These are phyloP conservation scores for Trichoderma atrobrunneum DNA, from an alignment of 2,329 filamentous ascomycete species.

Conservation along the genomic window DNA sequence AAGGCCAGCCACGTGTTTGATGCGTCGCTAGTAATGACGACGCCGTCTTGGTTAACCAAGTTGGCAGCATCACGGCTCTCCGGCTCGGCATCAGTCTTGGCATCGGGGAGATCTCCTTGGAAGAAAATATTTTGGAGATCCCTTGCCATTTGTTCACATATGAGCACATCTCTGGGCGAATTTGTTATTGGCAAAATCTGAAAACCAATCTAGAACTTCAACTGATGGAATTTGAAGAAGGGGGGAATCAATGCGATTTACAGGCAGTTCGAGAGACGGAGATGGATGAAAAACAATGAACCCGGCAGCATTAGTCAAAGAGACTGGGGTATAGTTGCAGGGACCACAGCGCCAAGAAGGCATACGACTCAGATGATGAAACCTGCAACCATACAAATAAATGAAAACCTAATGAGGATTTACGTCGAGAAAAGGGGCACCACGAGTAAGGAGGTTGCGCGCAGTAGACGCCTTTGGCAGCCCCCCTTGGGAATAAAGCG, in stretches of 20 bases:
- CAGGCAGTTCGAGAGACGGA: neutral
- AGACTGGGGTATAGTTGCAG: neutral
- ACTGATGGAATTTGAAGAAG: neutral
- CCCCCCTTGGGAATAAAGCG: neutral
- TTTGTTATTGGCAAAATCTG: neutral
- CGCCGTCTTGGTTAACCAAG: neutral
- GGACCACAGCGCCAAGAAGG: neutral
- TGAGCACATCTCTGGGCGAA: neutral
- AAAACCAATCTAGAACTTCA: neutral
- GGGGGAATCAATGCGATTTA: neutral
- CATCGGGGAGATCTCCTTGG: neutral
- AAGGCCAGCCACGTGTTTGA: neutral
- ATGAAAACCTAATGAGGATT: neutral
- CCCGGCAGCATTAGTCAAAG: neutral
- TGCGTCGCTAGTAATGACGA: neutral
- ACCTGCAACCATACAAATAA: neutral
- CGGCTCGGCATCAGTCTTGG: neutral
- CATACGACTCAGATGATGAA: slow-evolving; percentile 1
- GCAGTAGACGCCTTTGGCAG: too few relatives aligned
- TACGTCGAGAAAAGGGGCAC: neutral
- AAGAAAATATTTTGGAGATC: neutral
- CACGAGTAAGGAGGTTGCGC: neutral
- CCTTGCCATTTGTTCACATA: neutral
- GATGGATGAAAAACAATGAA: neutral
- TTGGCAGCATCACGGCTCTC: neutral